Evolutionary conservation across 2,329 filamentous ascomycete genomes (phyloP), one percentile per base, ranked within the genome.

Genomic region (Calonectria hawksworthii): DNA sequence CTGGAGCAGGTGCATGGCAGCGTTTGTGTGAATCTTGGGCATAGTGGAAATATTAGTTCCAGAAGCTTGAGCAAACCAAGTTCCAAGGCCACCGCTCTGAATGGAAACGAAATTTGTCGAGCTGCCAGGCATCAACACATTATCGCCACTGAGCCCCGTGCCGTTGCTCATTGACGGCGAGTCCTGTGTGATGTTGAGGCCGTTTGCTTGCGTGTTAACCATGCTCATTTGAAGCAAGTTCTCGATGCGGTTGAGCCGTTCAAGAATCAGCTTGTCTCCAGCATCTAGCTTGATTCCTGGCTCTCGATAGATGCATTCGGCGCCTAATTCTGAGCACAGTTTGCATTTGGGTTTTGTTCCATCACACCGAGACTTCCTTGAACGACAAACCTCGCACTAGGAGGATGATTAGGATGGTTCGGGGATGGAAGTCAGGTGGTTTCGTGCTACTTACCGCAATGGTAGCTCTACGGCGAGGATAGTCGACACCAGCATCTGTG

Each of bases 271-370:
- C 86, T 96, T 96, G 87, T 96, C 95, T 77, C 95, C 95, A 44
- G 94, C 94, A 83, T 97, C 95, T 13, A 97, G 90, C 86, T 97
- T 97, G 87, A 96, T 95, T 3, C 94, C 94, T 9, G 95, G 95
- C 83, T 97, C 95, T 76, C 95, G 91, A 84, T 97, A 97, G 77
- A 96, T 90, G 84, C 95, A 97, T 76, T 96, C 94, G 56, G 94
- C 95, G 70, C 94, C 94, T 51, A 96, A 88, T 83, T 96, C 95
- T 13, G 93, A 92, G 85, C 95, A 97, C 44, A 97, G 92, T 84
- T 95, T 94, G 86, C 95, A 97, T 84, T 96, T 96, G 56, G 95
- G 95, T 79, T 95, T 93, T 13, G 90, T 93, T 69, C 94, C 94
- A 83, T 96, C 94, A 84, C 94, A 96, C 76, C 94, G 90, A 74